These are phyloP conservation scores for Chytridiales sp. DNA, from an alignment of 371 early-diverging fungal species.

Conservation along the genomic window DNA sequence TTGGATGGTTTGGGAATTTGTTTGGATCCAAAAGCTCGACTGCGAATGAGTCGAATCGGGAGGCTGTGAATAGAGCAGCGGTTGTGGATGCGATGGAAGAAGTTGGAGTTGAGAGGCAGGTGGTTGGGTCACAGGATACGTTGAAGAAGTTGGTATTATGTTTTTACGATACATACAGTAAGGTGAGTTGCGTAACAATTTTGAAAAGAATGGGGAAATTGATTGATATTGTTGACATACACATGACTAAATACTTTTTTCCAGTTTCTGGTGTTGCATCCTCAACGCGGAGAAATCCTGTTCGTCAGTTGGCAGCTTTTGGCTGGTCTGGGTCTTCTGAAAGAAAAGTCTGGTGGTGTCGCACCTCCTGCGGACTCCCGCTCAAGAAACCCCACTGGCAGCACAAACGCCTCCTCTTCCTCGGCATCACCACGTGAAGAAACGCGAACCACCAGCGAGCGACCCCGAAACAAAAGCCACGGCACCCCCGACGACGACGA, in stretches of 20 bases:
- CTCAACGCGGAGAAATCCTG: constrained; percentile 1
- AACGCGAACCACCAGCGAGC: too few relatives aligned
- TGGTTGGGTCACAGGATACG: neutral
- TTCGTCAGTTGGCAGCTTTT: constrained; percentile 12
- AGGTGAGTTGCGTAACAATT: too few relatives aligned
- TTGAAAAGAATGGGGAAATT: too few relatives aligned
- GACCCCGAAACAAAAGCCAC: too few relatives aligned
- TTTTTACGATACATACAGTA: constrained; percentile 9
- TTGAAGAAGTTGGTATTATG: neutral
- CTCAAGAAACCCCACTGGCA: constrained; percentile 1
- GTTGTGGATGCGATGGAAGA: neutral
- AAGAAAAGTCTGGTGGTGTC: neutral
- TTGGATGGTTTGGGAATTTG: too few relatives aligned
- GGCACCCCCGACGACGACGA: too few relatives aligned
- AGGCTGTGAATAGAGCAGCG: neutral
- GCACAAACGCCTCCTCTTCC: neutral
- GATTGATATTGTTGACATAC: too few relatives aligned
- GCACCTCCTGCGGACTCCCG: neutral
- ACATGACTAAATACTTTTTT: too few relatives aligned
- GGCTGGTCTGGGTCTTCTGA: neutral
- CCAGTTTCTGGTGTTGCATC: constrained; percentile 11
- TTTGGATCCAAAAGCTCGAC: too few relatives aligned
- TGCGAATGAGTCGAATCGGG: too few relatives aligned
- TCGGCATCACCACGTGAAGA: too few relatives aligned
- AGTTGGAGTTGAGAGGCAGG: constrained; percentile 1